Base-by-base conservation (phyloP, 805 yeast genomes). In the Candida yuanshanica region DNA sequence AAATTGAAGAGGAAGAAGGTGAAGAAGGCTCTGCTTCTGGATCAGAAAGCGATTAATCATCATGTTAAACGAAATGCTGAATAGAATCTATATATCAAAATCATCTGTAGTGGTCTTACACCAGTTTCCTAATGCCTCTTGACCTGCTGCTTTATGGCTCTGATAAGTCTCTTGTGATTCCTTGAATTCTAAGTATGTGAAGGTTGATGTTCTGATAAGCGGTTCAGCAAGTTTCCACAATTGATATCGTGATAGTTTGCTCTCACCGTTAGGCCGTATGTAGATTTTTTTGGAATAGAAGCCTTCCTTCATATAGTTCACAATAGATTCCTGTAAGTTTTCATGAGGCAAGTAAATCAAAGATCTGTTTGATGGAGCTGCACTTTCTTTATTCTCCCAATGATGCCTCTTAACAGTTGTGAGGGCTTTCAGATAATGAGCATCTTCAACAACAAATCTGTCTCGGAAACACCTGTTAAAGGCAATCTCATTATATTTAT, bases 281-380 rank as follows among this genome's bases (percentile, higher is more conserved):
- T 70, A 68, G 36, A 60, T 63, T 29, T 61, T 69, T 48, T 75
- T 79, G 1, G 68, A 45, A 41, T 57, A 68, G 17, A 70, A 68
- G 0, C 91, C 90, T 46, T 77, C 77, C 45, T 70, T 76, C 5
- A 81, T 75, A 0, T 87, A 88, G 48, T 74, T 74, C 33, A 75
- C 68, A 11, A 81, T 58, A 1, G 61, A 56, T 43, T 69, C 67
- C 0, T 39, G 39, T 2, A 45, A 5, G 2, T 23, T 20, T 2
- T 37, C 43, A 7, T 26, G 21, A 1, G 64, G 63, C 2, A 60
- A 45, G 33, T 54, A 52, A 1, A 63, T 34, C 10, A 68, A 47
- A 3, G 67, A 55, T 12, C 56, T 29, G n/a, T 54, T 55, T 17
- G 48, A 45, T 0, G 66, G 58, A 11, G 46, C 38, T 5, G 37